Evolutionary conservation across 495 filamentous ascomycete species (phyloP), one percentile per base, ranked within the genome.

Genomic region (Amphirosellinia nigrospora): DNA sequence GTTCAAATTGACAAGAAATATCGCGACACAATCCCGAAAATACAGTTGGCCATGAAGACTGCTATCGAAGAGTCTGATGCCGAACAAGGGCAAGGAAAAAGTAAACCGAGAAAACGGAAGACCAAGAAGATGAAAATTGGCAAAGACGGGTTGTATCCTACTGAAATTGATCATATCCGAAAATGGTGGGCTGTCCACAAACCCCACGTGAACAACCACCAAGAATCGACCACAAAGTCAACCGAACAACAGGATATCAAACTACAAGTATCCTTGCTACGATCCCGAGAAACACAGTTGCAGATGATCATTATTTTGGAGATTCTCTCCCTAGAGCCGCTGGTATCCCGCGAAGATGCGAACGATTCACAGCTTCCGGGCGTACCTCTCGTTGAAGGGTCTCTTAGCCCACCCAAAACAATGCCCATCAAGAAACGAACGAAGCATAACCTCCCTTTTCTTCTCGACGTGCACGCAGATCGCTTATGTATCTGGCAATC

Each of bases 401-500:
- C 60, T 58, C 68, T 71, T 19, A 66, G 64, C 28, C 19, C 50
- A 63, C 73, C 69, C 41, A 76, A 68, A 59, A 76, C 65, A 55
- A 75, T 34, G 6, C 59, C 69, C 2, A 61, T 74, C 16, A 78
- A 80, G 74, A 87, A 79, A 75, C 72, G 77, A 39, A 84, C 72
- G 63, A 80, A 77, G 50, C 80, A 81, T 60, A 82, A 84, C 64
- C 60, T 85, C 2, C 79, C 82, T 1, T 66, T 90, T 1, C 84
- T 94, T 26, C 84, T 99, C 9, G 95, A 98, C 73, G 81, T 97
- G 4, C 89, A 97, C 60, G 87, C 97, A 13, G 96, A 99, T 77
- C 89, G 94, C 41, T 84, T 99, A 28, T 96, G 94, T 76, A 99
- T 99, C 46, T 99, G 96, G 96, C 94, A 97, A 75, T 93, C 94